A percentile compares a stretch with the other conserved stretches of the same genome.
These are phyloP conservation scores for Bruguiera sexangula DNA, from an alignment of 345 rosid species.

Conservation along the genomic window DNA sequence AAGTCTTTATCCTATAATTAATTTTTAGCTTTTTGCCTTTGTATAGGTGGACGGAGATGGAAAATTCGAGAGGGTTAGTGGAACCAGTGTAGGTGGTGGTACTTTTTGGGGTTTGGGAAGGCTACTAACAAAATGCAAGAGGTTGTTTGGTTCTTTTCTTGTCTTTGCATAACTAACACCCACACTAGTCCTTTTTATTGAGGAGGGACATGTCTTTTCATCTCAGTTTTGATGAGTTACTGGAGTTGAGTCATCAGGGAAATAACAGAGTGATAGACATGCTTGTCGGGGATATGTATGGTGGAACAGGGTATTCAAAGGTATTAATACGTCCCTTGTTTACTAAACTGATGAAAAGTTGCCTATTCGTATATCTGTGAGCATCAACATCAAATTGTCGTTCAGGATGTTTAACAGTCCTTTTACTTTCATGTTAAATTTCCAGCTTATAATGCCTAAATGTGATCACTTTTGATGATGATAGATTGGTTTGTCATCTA, in stretches of 20 bases:
- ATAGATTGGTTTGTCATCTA: slow-evolving; percentile 74
- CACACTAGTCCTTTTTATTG: background rate
- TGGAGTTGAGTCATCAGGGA: slow-evolving; percentile 70
- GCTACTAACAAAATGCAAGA: slow-evolving; percentile 76
- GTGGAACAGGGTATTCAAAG: slow-evolving; percentile 72
- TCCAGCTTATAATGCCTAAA: slow-evolving; percentile 11
- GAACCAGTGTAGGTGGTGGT: slow-evolving; percentile 90
- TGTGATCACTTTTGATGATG: slow-evolving; percentile 9
- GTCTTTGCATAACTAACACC: background rate
- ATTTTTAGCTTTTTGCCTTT: slow-evolving; percentile 21
- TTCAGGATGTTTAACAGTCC: background rate
- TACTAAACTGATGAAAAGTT: background rate
- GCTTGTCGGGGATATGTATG: slow-evolving; percentile 95
- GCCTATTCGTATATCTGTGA: background rate
- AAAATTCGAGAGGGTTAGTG: slow-evolving; percentile 76
- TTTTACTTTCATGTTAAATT: background rate
- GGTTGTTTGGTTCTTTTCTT: slow-evolving; percentile 35
- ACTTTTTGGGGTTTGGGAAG: slow-evolving; percentile 85
- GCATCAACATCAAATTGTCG: background rate
- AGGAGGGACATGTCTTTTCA: slow-evolving; percentile 10
- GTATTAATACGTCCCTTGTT: slow-evolving; percentile 25
- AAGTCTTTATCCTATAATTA: background rate
- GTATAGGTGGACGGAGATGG: slow-evolving; percentile 76
- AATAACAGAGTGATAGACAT: slow-evolving; percentile 79
- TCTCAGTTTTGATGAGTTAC: slow-evolving; percentile 68